Evolutionary conservation across 2,329 filamentous ascomycete genomes (phyloP).

Genomic region (Cercospora canescens): DNA sequence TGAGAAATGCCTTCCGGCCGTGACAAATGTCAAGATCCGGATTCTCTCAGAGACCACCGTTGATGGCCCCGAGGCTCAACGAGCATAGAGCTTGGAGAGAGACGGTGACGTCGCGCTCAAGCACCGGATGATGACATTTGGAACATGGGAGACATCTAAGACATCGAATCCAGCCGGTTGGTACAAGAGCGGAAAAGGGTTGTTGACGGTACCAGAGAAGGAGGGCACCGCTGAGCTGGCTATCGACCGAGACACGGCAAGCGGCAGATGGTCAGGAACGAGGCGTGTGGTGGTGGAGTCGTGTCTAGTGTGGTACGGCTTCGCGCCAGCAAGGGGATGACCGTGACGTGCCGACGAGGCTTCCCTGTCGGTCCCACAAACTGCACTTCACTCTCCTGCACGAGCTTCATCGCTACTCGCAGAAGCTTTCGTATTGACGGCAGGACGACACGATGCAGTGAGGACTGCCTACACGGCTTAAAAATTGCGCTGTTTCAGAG

Average conservation of each 20-base stretch:
- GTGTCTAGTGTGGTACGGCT: constrained; percentile 1
- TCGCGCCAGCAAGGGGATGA: too few species aligned
- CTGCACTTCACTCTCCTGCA: not conserved
- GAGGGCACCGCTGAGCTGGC: constrained; percentile 2
- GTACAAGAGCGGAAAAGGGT: not conserved
- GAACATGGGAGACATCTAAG: not conserved
- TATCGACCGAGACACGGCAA: constrained; percentile 1
- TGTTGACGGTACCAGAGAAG: not conserved
- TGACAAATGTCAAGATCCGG: too few species aligned
- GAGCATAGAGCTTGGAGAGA: too few species aligned
- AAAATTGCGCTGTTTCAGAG: not conserved
- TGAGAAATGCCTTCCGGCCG: too few species aligned
- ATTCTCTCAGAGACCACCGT: too few species aligned
- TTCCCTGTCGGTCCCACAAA: not conserved
- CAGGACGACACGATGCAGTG: not conserved
- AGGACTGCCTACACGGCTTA: not conserved
- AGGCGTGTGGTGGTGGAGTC: not conserved
- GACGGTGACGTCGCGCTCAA: not conserved
- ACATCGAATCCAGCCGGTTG: not conserved
- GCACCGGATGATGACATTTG: not conserved
- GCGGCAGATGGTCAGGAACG: not conserved
- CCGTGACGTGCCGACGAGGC: not conserved
- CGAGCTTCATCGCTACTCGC: not conserved
- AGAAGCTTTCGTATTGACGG: not conserved
- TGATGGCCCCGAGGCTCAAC: too few species aligned